These are phyloP conservation scores for Mycena floridula DNA, from an alignment of 768 basidiomycete species.

Conservation along the genomic window DNA sequence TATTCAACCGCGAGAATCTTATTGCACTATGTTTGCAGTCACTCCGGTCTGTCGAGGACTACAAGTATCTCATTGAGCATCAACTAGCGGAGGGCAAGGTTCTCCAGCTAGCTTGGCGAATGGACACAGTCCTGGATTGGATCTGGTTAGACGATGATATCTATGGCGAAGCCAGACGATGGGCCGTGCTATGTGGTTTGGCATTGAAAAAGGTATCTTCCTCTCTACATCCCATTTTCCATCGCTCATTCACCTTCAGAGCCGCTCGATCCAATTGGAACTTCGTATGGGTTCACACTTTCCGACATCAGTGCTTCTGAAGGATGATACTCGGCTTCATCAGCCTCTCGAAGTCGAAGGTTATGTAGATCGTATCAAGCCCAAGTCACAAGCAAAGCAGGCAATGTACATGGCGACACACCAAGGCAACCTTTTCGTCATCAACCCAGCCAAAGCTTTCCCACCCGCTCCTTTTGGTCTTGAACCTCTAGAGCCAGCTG, in stretches of 20 bases:
- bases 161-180: conserved; percentile 53
- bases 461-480: conserved; percentile 67
- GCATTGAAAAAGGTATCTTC: conserved; percentile 60
- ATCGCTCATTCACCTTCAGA: background rate
- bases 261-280: conserved; percentile 51
- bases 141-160: conserved; percentile 68
- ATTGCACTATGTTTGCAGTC: conserved; percentile 55
- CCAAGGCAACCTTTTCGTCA: conserved; percentile 64
- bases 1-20: conserved; percentile 58
- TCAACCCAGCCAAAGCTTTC: conserved; percentile 44
- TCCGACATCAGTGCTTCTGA: conserved; percentile 39
- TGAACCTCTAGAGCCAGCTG: conserved; percentile 24
- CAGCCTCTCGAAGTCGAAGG: conserved; percentile 87
- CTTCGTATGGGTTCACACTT: conserved; percentile 70
- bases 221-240: background rate
- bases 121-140: conserved; percentile 78
- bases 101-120: conserved; percentile 76
- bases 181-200: conserved; percentile 73
- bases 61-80: conserved; percentile 53
- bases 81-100: conserved; percentile 47
- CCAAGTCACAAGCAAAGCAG: conserved; percentile 51
- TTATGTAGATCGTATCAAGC: conserved; percentile 67
- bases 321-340: conserved; percentile 41
- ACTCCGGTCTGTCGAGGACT: conserved; percentile 50
- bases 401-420: conserved; percentile 67